phyloP scores from a whole-genome alignment of 768 basidiomycete genomes.

The Boletus eberwhitei region DNA sequence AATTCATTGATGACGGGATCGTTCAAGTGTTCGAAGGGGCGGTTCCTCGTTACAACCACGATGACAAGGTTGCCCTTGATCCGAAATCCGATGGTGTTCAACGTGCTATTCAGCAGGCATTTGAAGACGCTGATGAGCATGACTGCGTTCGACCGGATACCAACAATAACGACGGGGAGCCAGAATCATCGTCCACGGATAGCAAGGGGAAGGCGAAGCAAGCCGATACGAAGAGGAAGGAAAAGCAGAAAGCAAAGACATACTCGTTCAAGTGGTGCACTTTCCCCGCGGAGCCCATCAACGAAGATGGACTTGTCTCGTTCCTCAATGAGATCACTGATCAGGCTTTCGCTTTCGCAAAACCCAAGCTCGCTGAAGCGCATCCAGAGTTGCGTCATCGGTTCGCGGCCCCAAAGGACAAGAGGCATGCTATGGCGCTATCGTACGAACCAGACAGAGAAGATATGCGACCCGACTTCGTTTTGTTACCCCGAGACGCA shows the following conservation, averaged over 20 bases:
- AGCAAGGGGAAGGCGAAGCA: background rate
- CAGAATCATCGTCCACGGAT: background rate
- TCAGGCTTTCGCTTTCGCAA: background rate
- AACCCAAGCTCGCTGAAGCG: background rate
- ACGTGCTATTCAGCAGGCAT: background rate
- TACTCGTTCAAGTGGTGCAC: conserved; percentile 3
- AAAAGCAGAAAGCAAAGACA: background rate
- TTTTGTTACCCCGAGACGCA: conserved; percentile 4
- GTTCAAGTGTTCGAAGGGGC: background rate
- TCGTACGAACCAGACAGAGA: conserved; percentile 5
- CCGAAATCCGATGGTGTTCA: background rate
- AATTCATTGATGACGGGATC: background rate
- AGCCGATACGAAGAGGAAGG: background rate
- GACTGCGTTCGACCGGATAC: background rate
- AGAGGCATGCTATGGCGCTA: conserved; percentile 2
- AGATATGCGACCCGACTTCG: conserved; percentile 8
- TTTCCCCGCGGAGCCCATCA: conserved; percentile 3
- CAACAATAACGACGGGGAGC: background rate
- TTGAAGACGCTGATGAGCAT: background rate
- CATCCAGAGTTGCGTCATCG: conserved; percentile 5
- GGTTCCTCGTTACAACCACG: background rate
- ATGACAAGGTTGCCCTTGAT: background rate
- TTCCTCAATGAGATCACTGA: conserved; percentile 13
- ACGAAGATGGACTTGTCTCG: background rate
- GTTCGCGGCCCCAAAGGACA: background rate